Evolutionary conservation across 139 green algal genomes (phyloP).

Genomic region (Chlamydomonas sp.): DNA sequence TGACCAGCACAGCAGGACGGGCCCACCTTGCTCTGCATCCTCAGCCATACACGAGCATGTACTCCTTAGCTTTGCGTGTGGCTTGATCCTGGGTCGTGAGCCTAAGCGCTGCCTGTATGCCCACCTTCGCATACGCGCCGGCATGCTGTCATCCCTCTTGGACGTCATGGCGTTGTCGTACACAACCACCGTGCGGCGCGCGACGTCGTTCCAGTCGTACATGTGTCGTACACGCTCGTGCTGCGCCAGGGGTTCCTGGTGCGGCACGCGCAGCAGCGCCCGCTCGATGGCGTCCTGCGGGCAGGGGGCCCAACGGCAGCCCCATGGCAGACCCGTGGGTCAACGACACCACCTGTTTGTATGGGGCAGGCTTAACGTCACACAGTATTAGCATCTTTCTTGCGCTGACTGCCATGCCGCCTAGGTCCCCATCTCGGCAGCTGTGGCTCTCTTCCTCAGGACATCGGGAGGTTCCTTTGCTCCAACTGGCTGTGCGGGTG

Average conservation of each 20-base stretch:
- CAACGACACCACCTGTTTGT: background rate
- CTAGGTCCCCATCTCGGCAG: too few species aligned
- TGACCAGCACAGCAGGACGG: background rate
- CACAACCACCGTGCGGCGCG: slow-evolving; percentile 79
- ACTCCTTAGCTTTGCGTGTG: background rate
- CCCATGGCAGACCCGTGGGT: background rate
- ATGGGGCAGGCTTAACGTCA: background rate
- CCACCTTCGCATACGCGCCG: slow-evolving; percentile 11
- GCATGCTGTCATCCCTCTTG: slow-evolving; percentile 43
- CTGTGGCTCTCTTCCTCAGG: too few species aligned
- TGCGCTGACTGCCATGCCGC: too few species aligned
- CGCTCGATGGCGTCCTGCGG: slow-evolving; percentile 12
- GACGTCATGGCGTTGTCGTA: slow-evolving; percentile 66
- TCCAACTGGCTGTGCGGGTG: too few species aligned
- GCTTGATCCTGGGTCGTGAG: too few species aligned
- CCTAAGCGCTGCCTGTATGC: too few species aligned
- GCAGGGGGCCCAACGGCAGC: background rate
- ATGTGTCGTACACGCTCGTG: slow-evolving; percentile 74
- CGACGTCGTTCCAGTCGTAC: slow-evolving; percentile 93
- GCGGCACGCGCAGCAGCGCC: slow-evolving; percentile 45
- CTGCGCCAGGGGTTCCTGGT: slow-evolving; percentile 51
- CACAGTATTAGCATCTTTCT: too few species aligned
- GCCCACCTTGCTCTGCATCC: background rate
- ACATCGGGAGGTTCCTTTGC: too few species aligned
- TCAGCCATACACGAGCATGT: background rate